phyloP scores from a whole-genome alignment of 2,329 filamentous ascomycete genomes.

The Pseudogymnoascus sp. region DNA sequence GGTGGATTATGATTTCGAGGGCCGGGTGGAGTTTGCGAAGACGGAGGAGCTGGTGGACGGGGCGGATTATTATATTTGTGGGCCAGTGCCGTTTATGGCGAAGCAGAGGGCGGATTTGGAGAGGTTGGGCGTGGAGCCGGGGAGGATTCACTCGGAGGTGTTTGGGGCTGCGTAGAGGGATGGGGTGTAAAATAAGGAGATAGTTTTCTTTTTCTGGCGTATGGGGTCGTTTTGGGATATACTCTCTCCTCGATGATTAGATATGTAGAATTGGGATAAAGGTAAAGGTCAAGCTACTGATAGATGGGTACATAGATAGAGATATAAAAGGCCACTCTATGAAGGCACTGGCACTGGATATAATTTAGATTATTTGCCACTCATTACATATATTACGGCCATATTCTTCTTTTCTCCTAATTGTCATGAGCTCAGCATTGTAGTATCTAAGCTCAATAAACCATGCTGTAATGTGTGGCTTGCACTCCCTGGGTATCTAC shows the following conservation, averaged over 20 bases:
- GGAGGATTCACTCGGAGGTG: constrained; percentile 7
- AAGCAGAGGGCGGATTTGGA: neutral
- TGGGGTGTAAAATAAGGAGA: neutral
- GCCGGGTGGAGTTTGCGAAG: neutral
- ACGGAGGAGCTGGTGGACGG: neutral
- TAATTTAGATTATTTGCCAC: neutral
- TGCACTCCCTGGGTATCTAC: neutral
- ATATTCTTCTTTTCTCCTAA: neutral
- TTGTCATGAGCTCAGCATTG: neutral
- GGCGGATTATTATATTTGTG: constrained; percentile 9
- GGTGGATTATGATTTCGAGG: constrained; percentile 7
- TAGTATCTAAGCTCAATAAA: neutral
- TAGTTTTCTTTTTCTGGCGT: neutral
- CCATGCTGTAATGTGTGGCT: neutral
- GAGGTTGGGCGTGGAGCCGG: neutral
- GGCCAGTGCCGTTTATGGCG: neutral
- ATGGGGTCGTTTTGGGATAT: neutral
- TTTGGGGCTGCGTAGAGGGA: constrained; percentile 4
- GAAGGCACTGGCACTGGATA: neutral
- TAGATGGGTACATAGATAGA: neutral
- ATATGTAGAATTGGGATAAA: neutral
- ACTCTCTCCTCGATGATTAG: neutral
- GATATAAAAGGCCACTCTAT: neutral
- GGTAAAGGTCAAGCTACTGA: neutral
- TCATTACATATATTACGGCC: neutral